phyloP scores from a whole-genome alignment of 2,329 filamentous ascomycete genomes.

The Escovopsis sp. region DNA sequence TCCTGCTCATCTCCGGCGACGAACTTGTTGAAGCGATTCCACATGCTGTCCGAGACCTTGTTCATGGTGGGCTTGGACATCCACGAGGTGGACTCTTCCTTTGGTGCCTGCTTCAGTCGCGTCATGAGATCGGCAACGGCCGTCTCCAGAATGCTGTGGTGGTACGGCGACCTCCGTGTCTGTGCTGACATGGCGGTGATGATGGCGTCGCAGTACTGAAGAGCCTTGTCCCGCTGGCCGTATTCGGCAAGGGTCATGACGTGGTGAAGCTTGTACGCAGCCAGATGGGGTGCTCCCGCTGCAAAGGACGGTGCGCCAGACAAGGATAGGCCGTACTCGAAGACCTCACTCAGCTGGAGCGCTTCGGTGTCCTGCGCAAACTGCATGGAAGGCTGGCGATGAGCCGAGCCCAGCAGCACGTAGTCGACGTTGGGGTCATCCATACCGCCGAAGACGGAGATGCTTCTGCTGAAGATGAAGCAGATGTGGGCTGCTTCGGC shows the following conservation, averaged over 20 bases:
- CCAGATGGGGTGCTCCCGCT: conserved; percentile 61
- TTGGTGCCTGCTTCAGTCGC: conserved; percentile 72
- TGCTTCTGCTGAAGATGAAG: conserved; percentile 67
- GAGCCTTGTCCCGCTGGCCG: conserved; percentile 67
- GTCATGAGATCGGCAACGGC: conserved; percentile 72
- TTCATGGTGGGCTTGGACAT: conserved; percentile 93
- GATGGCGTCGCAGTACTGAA: conserved; percentile 85
- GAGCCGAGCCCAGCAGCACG: conserved; percentile 74
- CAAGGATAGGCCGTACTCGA: conserved; percentile 76
- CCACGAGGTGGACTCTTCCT: conserved; percentile 71
- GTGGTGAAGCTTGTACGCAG: conserved; percentile 83
- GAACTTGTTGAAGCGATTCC: conserved; percentile 91
- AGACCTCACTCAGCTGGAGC: conserved; percentile 88
- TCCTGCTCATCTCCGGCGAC: conserved; percentile 84
- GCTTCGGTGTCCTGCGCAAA: conserved; percentile 71
- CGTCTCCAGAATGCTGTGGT: conserved; percentile 58
- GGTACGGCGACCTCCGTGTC: conserved; percentile 75
- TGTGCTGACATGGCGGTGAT: conserved; percentile 60
- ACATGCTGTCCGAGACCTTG: conserved; percentile 81
- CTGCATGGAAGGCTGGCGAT: conserved; percentile 51
- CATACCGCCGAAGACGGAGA: conserved; percentile 61
- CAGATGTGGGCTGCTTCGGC: conserved; percentile 89
- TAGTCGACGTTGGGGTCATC: conserved; percentile 70
- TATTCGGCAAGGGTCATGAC: conserved; percentile 72
- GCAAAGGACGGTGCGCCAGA: conserved; percentile 36